Base-by-base conservation (phyloP, 2,329 filamentous ascomycete genomes). In the Capronia americana region DNA sequence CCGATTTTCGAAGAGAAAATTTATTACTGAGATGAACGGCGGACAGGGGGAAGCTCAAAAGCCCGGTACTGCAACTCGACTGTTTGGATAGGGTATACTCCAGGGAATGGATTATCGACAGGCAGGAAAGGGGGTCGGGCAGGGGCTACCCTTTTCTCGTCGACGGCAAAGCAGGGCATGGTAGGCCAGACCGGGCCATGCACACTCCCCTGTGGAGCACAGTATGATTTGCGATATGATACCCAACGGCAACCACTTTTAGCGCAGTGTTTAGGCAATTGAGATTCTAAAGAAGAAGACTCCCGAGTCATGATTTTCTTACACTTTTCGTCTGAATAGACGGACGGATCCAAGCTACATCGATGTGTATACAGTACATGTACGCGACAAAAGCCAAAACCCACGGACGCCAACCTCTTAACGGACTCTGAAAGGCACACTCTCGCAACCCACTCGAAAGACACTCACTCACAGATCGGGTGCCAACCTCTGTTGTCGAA, bases 1-100 rank as follows among this genome's bases (percentile, higher is more conserved):
- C 87, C 87, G 3, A 85, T 89, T 70, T 88, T 84, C 74, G 73
- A 84, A 72, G 83, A 86, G 74, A 86, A 85, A 79, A 72, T 85
- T 61, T 79, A 82, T 73, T 86, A 85, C 73, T 86, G 51, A 66
- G 26, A 10, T 51, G 8, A 23, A 24, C 2, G 51, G 28, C 26
- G n/a, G 26, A 55, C 26, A n/a, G 14, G 51, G 20, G 20, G 12
- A 8, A 10, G 46, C 38, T 6, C 14, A 41, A 41, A 41, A 17
- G 4, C 38, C 38, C 2, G 38, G 14, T 7, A 41, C 38, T 17
- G 38, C 32, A 17, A 41, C 1, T 41, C 14, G 38, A 41, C 38
- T 17, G 12, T 41, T 17, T 41, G 38, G 6, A 41, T 17, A 17
- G 38, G 38, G 14, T 41, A 41, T n/a, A 41, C 38, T 41, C 5